Evolutionary conservation across 2,329 filamentous ascomycete species (phyloP).

Genomic region (Akanthomyces muscarius): DNA sequence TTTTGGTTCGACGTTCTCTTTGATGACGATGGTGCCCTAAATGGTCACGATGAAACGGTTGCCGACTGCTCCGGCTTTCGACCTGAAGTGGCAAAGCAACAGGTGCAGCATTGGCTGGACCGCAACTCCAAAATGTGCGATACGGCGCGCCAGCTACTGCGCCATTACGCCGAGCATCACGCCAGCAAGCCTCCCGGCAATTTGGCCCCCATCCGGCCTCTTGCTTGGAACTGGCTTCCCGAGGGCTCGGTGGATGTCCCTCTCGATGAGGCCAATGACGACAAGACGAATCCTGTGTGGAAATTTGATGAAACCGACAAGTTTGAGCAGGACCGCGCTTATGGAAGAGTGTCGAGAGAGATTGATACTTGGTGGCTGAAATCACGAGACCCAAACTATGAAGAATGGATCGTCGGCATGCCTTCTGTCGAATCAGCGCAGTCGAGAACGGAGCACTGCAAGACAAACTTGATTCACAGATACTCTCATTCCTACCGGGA

Average conservation of each 20-base stretch:
- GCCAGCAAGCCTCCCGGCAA: constrained; percentile 47
- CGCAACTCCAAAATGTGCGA: constrained; percentile 57
- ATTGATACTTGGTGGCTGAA: constrained; percentile 63
- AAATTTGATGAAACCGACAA: constrained; percentile 51
- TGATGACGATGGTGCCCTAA: constrained; percentile 49
- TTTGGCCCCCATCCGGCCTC: constrained; percentile 46
- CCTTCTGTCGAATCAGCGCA: constrained; percentile 58
- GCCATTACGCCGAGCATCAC: constrained; percentile 50
- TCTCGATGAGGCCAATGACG: constrained; percentile 35
- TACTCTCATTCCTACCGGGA: constrained; percentile 45
- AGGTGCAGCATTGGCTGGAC: constrained; percentile 60
- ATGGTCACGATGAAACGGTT: constrained; percentile 49
- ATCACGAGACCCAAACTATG: constrained; percentile 57
- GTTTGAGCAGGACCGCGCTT: constrained; percentile 55
- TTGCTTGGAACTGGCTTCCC: constrained; percentile 55
- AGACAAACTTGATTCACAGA: constrained; percentile 55
- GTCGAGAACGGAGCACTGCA: constrained; percentile 54
- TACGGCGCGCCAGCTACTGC: constrained; percentile 50
- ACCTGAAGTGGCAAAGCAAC: constrained; percentile 53
- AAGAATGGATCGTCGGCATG: constrained; percentile 56
- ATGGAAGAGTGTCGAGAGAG: constrained; percentile 60
- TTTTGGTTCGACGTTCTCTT: constrained; percentile 66
- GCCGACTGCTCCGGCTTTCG: constrained; percentile 51
- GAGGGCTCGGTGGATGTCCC: constrained; percentile 31
- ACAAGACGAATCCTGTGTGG: constrained; percentile 47